Percentiles rank a stretch among this genome's conserved stretches.
Evolutionary conservation across 768 basidiomycete species (phyloP).

Genomic region (Peribolospora kevripleyi): DNA sequence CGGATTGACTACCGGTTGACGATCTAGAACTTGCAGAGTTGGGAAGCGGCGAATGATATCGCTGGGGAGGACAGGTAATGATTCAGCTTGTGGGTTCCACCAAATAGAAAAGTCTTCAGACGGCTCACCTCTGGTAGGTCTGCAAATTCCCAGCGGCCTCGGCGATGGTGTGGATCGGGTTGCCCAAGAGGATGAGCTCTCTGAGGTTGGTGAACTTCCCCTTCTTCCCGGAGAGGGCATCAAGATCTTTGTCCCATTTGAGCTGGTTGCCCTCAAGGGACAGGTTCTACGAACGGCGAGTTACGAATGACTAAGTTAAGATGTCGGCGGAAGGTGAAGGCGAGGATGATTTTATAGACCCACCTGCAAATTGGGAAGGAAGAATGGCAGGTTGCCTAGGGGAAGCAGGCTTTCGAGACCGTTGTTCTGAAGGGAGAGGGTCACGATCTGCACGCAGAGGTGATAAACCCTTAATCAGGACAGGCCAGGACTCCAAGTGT

Average conservation of each 20-base stretch:
- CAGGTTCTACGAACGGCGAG: slow-evolving; percentile 56
- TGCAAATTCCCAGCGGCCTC: slow-evolving; percentile 33
- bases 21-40: slow-evolving; percentile 58
- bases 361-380: slow-evolving; percentile 43
- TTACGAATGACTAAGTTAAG: slow-evolving; percentile 31
- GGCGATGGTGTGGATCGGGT: slow-evolving; percentile 44
- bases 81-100: not conserved
- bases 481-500: not conserved
- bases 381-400: slow-evolving; percentile 37
- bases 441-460: slow-evolving; percentile 24
- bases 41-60: slow-evolving; percentile 60
- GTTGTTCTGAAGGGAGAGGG: slow-evolving; percentile 63
- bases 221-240: slow-evolving; percentile 13
- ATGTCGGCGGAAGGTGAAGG: too few relatives aligned
- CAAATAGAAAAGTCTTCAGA: not conserved
- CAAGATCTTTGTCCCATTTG: slow-evolving; percentile 15
- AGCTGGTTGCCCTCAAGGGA: slow-evolving; percentile 52
- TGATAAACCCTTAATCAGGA: not conserved
- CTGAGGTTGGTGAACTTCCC: slow-evolving; percentile 16
- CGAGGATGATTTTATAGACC: too few relatives aligned
- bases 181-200: slow-evolving; percentile 49
- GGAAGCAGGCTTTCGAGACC: slow-evolving; percentile 37
- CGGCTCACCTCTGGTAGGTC: slow-evolving; percentile 41
- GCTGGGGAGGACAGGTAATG: slow-evolving; percentile 22
- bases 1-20: slow-evolving; percentile 28